These are phyloP conservation scores for Sordariomycetes sp. DNA, from an alignment of 2,329 filamentous ascomycete genomes.

Conservation along the genomic window DNA sequence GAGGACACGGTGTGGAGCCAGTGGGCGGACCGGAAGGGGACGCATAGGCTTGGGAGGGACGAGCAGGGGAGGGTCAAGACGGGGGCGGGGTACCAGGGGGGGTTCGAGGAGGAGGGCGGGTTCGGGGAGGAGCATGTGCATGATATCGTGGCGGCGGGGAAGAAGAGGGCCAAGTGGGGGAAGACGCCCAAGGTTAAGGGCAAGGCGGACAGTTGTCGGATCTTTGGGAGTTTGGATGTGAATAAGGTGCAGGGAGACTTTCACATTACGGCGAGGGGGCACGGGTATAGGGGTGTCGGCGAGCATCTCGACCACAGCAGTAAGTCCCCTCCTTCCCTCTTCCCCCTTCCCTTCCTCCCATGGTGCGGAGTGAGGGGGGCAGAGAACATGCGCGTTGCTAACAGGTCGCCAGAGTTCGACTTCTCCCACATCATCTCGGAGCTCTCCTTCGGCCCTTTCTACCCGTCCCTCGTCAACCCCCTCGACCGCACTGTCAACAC, in stretches of 20 bases:
- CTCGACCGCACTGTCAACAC: slow-evolving; percentile 80
- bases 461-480: slow-evolving; percentile 84
- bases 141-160: slow-evolving; percentile 67
- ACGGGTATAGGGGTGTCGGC: slow-evolving; percentile 65
- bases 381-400: neutral
- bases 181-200: slow-evolving; percentile 61
- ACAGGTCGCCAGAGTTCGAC: slow-evolving; percentile 59
- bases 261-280: slow-evolving; percentile 88
- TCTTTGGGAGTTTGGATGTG: slow-evolving; percentile 79
- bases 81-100: slow-evolving; percentile 33
- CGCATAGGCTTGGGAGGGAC: slow-evolving; percentile 47
- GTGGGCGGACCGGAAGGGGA: slow-evolving; percentile 62
- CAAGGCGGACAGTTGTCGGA: slow-evolving; percentile 60
- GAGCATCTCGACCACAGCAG: slow-evolving; percentile 69
- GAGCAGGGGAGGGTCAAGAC: slow-evolving; percentile 38
- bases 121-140: slow-evolving; percentile 75
- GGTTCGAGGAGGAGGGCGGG: slow-evolving; percentile 39
- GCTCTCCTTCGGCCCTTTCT: slow-evolving; percentile 93
- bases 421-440: slow-evolving; percentile 96
- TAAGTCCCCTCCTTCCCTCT: slow-evolving; percentile 25
- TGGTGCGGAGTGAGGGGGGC: neutral
- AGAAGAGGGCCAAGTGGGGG: slow-evolving; percentile 50
- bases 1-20: slow-evolving; percentile 71
- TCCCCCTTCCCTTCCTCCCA: neutral
- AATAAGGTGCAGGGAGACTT: slow-evolving; percentile 99